Conservation (phyloP, 2,329 filamentous ascomycete species). For the Trichophaea hybrida region DNA sequence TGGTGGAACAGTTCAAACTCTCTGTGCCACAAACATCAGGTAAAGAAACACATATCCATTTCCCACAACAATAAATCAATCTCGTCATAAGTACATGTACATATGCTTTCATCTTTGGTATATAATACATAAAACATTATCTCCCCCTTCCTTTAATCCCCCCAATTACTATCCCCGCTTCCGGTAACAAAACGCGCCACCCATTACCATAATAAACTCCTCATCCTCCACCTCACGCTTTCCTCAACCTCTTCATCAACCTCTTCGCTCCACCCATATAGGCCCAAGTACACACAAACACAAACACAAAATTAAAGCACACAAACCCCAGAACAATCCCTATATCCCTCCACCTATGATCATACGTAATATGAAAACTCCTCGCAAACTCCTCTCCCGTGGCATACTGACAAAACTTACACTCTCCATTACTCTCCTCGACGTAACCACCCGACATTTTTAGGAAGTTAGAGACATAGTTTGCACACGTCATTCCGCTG, state of each 20-base stretch:
- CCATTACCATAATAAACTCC: too few species aligned
- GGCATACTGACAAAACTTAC: constrained; percentile 50
- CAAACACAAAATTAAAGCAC: constrained; percentile 46
- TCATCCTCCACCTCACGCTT: background rate
- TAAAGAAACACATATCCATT: too few species aligned
- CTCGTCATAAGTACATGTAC: too few species aligned
- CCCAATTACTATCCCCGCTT: too few species aligned
- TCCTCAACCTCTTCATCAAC: background rate
- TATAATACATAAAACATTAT: too few species aligned
- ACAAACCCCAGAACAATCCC: constrained; percentile 47
- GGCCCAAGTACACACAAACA: constrained; percentile 42
- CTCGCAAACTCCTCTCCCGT: constrained; percentile 47
- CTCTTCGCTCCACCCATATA: constrained; percentile 33
- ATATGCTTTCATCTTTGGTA: too few species aligned
- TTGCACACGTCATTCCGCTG: constrained; percentile 43
- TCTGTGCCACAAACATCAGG: too few species aligned
- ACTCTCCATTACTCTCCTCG: constrained; percentile 39
- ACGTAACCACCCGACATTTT: constrained; percentile 41
- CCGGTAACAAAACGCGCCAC: too few species aligned
- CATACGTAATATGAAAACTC: constrained; percentile 50
- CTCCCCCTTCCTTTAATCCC: too few species aligned
- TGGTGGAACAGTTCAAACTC: too few species aligned
- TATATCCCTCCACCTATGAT: constrained; percentile 29
- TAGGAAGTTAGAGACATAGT: constrained; percentile 44
- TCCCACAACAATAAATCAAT: too few species aligned